phyloP scores from a whole-genome alignment of 2,329 filamentous ascomycete genomes.

The Dichotomopilus funicola region DNA sequence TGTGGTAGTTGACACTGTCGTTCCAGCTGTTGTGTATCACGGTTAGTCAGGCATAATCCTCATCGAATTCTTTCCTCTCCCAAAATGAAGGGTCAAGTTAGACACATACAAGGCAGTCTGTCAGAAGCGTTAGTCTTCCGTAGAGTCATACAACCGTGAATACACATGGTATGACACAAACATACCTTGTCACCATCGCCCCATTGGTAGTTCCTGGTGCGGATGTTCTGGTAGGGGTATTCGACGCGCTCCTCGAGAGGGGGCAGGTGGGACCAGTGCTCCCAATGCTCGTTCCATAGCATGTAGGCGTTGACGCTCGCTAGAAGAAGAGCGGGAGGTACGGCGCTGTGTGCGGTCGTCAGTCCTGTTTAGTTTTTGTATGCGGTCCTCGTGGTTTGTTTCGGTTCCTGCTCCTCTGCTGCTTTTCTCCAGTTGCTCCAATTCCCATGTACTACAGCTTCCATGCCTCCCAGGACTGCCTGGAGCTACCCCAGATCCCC shows the following conservation, averaged over 20 bases:
- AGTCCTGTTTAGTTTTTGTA: background rate
- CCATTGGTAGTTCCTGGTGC: conserved; percentile 92
- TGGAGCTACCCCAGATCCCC: background rate
- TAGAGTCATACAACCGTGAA: background rate
- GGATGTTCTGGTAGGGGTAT: conserved; percentile 97
- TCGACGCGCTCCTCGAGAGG: conserved; percentile 85
- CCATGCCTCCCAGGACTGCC: no score
- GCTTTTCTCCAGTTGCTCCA: background rate
- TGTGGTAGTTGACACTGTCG: conserved; percentile 90
- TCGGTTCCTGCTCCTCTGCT: background rate
- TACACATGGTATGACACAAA: background rate
- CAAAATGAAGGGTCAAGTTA: background rate
- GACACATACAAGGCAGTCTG: conserved; percentile 19
- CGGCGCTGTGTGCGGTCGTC: conserved; percentile 49
- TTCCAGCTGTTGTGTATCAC: conserved; percentile 66
- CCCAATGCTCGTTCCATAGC: conserved; percentile 95
- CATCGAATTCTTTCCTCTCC: background rate
- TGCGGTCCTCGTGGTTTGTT: background rate
- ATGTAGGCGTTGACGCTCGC: conserved; percentile 77
- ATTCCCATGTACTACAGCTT: background rate
- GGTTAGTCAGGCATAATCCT: conserved; percentile 15
- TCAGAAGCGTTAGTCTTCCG: background rate
- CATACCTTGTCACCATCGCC: conserved; percentile 88
- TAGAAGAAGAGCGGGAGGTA: conserved; percentile 65
- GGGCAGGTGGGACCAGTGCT: conserved; percentile 81